Base-by-base conservation (phyloP, 345 rosid genomes). In the Bruguiera parviflora region DNA sequence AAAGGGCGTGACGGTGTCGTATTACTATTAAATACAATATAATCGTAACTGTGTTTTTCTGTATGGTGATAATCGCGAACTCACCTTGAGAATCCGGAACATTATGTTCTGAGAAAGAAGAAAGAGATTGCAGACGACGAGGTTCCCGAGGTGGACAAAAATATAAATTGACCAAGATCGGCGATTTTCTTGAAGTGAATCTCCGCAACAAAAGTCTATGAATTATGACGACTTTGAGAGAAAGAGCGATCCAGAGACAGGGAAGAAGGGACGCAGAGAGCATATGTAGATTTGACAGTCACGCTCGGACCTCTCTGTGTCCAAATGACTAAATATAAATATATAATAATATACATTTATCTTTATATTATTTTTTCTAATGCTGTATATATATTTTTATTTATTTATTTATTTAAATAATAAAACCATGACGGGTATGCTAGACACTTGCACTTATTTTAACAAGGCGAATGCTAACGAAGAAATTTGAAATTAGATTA, bases 201-300 rank as follows among this genome's bases (percentile, higher is more conserved):
- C 84, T 67, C 69, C 58, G 57, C 43, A 63, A 67, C 59, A 33
- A 61, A 56, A 53, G 29, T 65, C 5, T 69, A 71, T 67, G 78
- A 53, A 72, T 71, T 55, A 37, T 53, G 77, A 72, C 71, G 71
- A 58, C 58, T 64, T 51, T 53, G 68, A 60, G 59, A 68, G 35
- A 31, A n/a, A 64, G 68, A 60, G 37, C 31, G 27, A 35, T 16
- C 6, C 3, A 6, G 24, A 31, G 27, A 16, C 9, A 51, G 31
- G 61, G 71, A 65, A 55, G 31, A 51, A 49, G 58, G 57, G 61
- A 69, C 65, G 47, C 71, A 69, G 72, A 79, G 81, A 84, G 84
- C 70, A 84, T 77, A 79, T 74, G 77, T 58, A 75, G 90, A 85
- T 84, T 88, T 88, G 90, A 84, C 85, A 81, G 86, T 85, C 90